phyloP scores from a whole-genome alignment of 352 stramenopile species.

The Phytophthora colocasiae region DNA sequence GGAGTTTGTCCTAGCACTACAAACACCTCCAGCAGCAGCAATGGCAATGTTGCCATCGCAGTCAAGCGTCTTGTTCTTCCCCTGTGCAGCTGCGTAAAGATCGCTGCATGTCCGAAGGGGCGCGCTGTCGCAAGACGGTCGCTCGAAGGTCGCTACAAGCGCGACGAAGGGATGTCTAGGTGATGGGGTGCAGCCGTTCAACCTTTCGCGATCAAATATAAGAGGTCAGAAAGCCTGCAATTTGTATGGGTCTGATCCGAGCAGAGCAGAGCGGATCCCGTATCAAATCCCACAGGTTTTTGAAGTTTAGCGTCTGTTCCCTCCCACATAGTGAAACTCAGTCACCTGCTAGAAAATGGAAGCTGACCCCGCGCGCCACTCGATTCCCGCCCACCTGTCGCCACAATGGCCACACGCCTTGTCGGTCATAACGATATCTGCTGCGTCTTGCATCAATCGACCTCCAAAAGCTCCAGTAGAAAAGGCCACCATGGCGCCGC shows the following conservation, averaged over 20 bases:
- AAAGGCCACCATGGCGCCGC: slow-evolving; percentile 17
- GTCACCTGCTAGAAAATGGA: slow-evolving; percentile 41
- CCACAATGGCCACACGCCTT: slow-evolving; percentile 21
- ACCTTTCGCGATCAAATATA: slow-evolving; percentile 24
- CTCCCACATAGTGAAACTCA: slow-evolving; percentile 32
- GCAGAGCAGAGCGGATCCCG: slow-evolving; percentile 7
- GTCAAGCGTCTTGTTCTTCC: no score
- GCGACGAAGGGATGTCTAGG: slow-evolving; percentile 40
- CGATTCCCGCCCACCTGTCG: slow-evolving; percentile 30
- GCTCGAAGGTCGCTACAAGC: slow-evolving; percentile 41
- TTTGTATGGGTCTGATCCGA: slow-evolving; percentile 30
- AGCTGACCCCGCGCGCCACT: slow-evolving; percentile 19
- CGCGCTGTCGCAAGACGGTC: slow-evolving; percentile 32
- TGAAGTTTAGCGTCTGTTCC: slow-evolving; percentile 38
- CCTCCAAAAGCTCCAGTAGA: not conserved
- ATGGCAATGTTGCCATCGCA: no score
- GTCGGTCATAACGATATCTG: slow-evolving; percentile 36
- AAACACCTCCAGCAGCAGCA: no score
- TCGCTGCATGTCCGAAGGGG: slow-evolving; percentile 29
- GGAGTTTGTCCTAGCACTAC: no score
- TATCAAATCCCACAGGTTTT: slow-evolving; percentile 31
- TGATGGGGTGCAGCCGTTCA: slow-evolving; percentile 23
- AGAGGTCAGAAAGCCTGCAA: slow-evolving; percentile 4
- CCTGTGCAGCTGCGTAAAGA: slow-evolving; percentile 40
- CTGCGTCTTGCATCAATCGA: slow-evolving; percentile 17